Base-by-base conservation (phyloP, 768 basidiomycete species). In the Lepiota venenata region DNA sequence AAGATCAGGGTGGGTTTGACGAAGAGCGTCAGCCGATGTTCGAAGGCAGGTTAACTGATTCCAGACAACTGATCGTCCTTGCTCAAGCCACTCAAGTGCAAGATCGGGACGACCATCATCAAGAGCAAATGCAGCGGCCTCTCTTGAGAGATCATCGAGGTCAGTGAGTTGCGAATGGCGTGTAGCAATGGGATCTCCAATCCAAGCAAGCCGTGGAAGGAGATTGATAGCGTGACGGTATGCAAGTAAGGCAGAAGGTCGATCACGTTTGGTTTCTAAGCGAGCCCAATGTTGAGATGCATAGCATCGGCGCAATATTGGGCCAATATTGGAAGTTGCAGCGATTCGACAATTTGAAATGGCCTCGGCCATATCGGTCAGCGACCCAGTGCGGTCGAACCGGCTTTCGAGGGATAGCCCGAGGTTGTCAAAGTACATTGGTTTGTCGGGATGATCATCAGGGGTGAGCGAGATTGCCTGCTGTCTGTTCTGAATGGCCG, bases 11-110 rank as follows among this genome's bases (percentile, higher is more conserved):
- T 32, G 8, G 10, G 32, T 8, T 32, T 32, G 18, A 22, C 41
- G 44, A 1, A 64, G 55, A 5, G 48, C 40, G 22, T 60, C 61
- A 7, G 62, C 7, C 15, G 63, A 59, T 9, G 59, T 62, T n/a
- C 57, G 56, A 2, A 64, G 48, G 12, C 45, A 15, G 7, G 56
- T 21, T 15, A 47, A 18, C 29, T 47, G 47, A 35, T 36, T 47
- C 47, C 47, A 47, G 27, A 47, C 25, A 12, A 47, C 18, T 15
- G 29, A 18, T 2, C 47, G 20, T 11, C 47, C 47, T 21, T 47
- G 47, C 15, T 47, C 47, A 14, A 47, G 27, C 47, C 47, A 47
- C 27, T 47, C 47, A 20, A 47, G 25, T 3, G 47, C 47, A 18
- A 32, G 21, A 5, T 32, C 25, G 7, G 27, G 29, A 9, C 3